Base-by-base conservation (phyloP, 192 early-diverging fungal genomes). In the Rhizophagus sp. region DNA sequence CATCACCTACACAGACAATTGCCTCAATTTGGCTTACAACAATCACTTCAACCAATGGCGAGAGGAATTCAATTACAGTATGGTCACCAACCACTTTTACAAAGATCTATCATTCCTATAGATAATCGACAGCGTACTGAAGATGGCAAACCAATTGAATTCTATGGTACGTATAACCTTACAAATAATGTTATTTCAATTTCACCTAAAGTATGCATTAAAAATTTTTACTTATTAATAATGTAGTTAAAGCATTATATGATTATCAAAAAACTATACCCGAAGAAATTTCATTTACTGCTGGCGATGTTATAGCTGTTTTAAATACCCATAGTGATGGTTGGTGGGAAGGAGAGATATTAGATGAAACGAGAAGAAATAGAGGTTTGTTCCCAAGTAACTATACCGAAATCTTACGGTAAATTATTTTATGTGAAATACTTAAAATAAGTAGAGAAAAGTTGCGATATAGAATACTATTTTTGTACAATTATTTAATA, bases 321-420 rank as follows among this genome's bases (percentile, higher is more conserved):
- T 11, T 89, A 1, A 78, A 76, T 5, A 85, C 83, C 47, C 84
- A 88, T 5, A 70, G 82, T 1, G 90, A 91, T 79, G 90, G 90
- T 13, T 91, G 90, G 90, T 91, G 90, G 90, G 83, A 85, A 69
- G 90, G 86, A 7, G 84, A 88, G 44, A 24, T 86, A 1, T 36
- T 84, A 47, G 81, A 84, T 25, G 79, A 82, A 4, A 67, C 71
- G 34, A 69, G 71, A 61, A 81, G 79, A 17, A 68, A 57, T 15
- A 72, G 83, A 7, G 85, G 85, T 22, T 68, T 84, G 2, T 86
- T 86, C 50, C 85, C 85, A 3, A 86, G 85, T 47, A 86, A 86
- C 61, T 86, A 84, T 27, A 77, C 62, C 1, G 22, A 61, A 66
- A 6, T 63, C 39, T 67, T 76, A 19, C 44, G 47, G 2, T 74